These are phyloP conservation scores for Rhizoclosmatium sp. DNA, from an alignment of 192 early-diverging fungal genomes.

Conservation along the genomic window DNA sequence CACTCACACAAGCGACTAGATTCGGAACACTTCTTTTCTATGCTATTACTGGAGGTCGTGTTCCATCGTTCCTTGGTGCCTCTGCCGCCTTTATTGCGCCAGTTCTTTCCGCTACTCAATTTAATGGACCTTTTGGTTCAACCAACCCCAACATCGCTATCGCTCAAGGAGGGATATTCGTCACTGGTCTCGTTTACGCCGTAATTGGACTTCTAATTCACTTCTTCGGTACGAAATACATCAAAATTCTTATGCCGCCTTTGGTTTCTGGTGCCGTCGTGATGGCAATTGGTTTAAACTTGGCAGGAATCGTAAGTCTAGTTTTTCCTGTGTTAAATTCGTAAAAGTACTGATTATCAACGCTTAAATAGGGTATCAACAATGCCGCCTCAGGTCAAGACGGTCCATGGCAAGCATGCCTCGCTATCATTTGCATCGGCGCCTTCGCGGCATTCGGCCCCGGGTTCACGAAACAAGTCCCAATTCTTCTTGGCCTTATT, in stretches of 20 bases:
- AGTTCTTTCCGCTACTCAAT: conserved; percentile 59
- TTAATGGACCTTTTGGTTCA: conserved; percentile 32
- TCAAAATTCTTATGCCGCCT: conserved; percentile 58
- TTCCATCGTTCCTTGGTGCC: conserved; percentile 66
- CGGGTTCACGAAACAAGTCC: conserved; percentile 52
- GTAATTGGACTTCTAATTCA: conserved; percentile 51
- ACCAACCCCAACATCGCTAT: conserved; percentile 52
- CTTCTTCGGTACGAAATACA: conserved; percentile 51
- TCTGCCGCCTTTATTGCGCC: conserved; percentile 64
- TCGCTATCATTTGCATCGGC: conserved; percentile 53
- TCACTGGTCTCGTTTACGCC: conserved; percentile 58
- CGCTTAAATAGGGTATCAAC: too few species aligned
- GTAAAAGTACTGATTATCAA: too few species aligned
- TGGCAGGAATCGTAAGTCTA: conserved; percentile 50
- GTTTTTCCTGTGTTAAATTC: too few species aligned
- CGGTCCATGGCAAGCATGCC: conserved; percentile 62
- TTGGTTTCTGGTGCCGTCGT: conserved; percentile 64
- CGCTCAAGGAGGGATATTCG: conserved; percentile 63
- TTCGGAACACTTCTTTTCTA: conserved; percentile 66
- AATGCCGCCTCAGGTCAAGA: conserved; percentile 47
- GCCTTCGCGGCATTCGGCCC: conserved; percentile 59
- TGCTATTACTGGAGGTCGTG: conserved; percentile 60
- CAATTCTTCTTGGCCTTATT: conserved; percentile 60
- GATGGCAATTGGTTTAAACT: conserved; percentile 61
- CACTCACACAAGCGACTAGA: conserved; percentile 12